Evolutionary conservation across 305 asterid species (phyloP).

Genomic region (Ajuga reptans): DNA sequence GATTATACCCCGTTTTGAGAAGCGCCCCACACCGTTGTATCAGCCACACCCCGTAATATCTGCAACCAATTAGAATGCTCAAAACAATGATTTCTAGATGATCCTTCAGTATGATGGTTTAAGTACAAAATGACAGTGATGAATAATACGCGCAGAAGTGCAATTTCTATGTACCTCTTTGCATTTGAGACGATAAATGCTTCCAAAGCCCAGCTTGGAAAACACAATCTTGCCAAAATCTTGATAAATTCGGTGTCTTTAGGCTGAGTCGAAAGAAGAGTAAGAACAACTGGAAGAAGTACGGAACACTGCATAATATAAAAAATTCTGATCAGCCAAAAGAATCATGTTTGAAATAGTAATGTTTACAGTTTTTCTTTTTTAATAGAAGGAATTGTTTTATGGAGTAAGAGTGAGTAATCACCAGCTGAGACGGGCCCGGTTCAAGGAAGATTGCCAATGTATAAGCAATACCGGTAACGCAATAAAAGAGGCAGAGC

Average conservation of each 20-base stretch:
- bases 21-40: slow-evolving; percentile 82
- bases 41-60: slow-evolving; percentile 87
- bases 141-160: neutral
- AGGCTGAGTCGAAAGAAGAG: slow-evolving; percentile 76
- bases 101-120: neutral
- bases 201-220: slow-evolving; percentile 90
- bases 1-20: slow-evolving; percentile 37
- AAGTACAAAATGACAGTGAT: neutral
- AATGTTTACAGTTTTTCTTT: neutral
- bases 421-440: slow-evolving; percentile 84
- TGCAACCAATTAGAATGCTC: slow-evolving; percentile 23
- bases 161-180: slow-evolving; percentile 38
- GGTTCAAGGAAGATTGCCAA: slow-evolving; percentile 83
- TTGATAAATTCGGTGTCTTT: slow-evolving; percentile 35
- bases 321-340: slow-evolving; percentile 5
- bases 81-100: neutral
- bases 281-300: slow-evolving; percentile 80
- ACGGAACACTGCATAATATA: slow-evolving; percentile 66
- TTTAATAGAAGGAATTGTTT: no score
- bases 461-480: slow-evolving; percentile 74
- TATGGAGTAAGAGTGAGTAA: neutral
- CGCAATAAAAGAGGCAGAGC: slow-evolving; percentile 76
- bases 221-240: slow-evolving; percentile 43
- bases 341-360: neutral
- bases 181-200: slow-evolving; percentile 85